A percentile compares a stretch with the other conserved stretches of the same genome.
phyloP scores from a whole-genome alignment of 495 filamentous ascomycete genomes.

The Penicillium diatomitis region DNA sequence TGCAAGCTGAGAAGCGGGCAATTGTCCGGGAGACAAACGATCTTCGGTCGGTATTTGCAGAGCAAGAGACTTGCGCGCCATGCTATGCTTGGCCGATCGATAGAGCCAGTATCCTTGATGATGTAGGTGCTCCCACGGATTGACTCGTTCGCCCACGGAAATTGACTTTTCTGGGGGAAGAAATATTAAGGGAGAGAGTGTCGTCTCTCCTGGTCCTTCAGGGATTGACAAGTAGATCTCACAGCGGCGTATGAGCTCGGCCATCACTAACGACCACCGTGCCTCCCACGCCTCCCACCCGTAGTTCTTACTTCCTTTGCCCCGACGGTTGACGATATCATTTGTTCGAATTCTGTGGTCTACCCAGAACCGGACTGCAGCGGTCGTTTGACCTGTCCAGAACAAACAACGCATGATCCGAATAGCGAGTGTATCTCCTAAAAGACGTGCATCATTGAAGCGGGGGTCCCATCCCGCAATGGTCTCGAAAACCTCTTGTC shows the following conservation, averaged over 20 bases:
- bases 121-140: constrained; percentile 73
- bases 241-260: constrained; percentile 60
- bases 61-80: constrained; percentile 51
- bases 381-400: constrained; percentile 63
- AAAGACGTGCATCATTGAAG: constrained; percentile 75
- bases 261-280: constrained; percentile 75
- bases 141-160: constrained; percentile 52
- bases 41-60: constrained; percentile 67
- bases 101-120: constrained; percentile 85
- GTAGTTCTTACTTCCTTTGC: constrained; percentile 73
- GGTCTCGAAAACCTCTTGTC: constrained; percentile 71
- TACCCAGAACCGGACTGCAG: constrained; percentile 68
- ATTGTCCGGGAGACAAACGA: constrained; percentile 53
- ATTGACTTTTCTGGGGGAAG: constrained; percentile 59
- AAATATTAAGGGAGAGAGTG: constrained; percentile 35
- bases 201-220: constrained; percentile 7
- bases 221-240: constrained; percentile 33
- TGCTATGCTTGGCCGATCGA: constrained; percentile 56
- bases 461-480: constrained; percentile 79
- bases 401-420: constrained; percentile 72
- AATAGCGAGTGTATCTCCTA: constrained; percentile 71
- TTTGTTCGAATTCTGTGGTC: constrained; percentile 59
- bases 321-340: constrained; percentile 70
- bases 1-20: constrained; percentile 57
- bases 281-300: constrained; percentile 86